Evolutionary conservation across 805 yeast genomes (phyloP), one percentile per base, ranked within the genome.

Genomic region (Nakazawaea anatomiae): DNA sequence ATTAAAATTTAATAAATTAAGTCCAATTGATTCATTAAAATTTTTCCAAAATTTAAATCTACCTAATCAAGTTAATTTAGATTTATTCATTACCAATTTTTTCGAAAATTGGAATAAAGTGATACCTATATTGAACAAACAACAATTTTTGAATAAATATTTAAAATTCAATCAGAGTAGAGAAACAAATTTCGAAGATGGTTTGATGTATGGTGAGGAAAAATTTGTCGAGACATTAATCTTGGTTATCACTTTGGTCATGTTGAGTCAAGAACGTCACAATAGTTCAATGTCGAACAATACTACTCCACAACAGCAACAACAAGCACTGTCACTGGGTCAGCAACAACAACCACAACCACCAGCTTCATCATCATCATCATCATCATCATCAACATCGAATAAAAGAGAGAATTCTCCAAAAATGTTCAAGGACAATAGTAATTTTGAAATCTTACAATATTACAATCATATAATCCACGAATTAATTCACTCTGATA

Each of bases 31-130:
- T 39, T 76, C 83, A 0, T 59, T 63, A 25, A 58, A 66, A 44
- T 80, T 82, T 60, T 71, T 82, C 51, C 66, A 66, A 45, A 65
- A 61, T 46, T 58, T 75, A 35, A 68, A 67, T 47, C 57, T 81
- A 29, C 80, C 80, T 3, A 70, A 83, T 27, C 74, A 84, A 50
- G 63, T 80, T 28, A 80, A 81, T 52, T 64, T 88, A 51, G 96
- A 90, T 64, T 81, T 82, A 29, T 73, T 87, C 32, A 75, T 87
- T 18, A 75, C 85, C 0, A 62, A 80, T 3, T 90, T 78, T 61
- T 89, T 89, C 66, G 82, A 80, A 54, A 84, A 85, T 52, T 90
- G 96, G 96, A 84, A 87, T 31, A 73, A 77, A 29, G 66, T 80
- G 5, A 71, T 84, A 27, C 95, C 96, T 0, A 72, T 88, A 12